These are phyloP conservation scores for Cryptococcus jaspeensis DNA, from an alignment of 1,284 basidiomycete species.

Conservation along the genomic window DNA sequence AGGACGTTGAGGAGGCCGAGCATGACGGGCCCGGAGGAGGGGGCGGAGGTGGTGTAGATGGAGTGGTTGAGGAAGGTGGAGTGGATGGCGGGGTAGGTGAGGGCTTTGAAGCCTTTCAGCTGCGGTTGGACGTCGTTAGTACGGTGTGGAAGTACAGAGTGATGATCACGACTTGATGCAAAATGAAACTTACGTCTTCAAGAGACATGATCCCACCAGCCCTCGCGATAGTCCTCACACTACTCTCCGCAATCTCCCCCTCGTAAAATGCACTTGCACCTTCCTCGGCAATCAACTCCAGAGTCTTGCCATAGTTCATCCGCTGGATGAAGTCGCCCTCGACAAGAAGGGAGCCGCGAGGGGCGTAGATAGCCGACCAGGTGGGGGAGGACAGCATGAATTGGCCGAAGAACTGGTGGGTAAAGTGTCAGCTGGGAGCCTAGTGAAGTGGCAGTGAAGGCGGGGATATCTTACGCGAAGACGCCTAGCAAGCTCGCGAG, in stretches of 20 bases:
- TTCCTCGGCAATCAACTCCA: constrained; percentile 42
- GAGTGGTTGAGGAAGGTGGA: constrained; percentile 73
- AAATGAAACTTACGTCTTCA: constrained; percentile 37
- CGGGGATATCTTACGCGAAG: constrained; percentile 59
- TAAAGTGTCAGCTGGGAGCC: constrained; percentile 2
- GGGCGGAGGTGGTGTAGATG: constrained; percentile 79
- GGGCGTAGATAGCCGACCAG: constrained; percentile 78
- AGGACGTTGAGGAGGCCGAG: constrained; percentile 48
- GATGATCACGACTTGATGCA: not conserved
- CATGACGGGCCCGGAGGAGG: constrained; percentile 58
- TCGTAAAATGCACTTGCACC: constrained; percentile 48
- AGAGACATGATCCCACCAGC: constrained; percentile 46
- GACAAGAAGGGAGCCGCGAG: constrained; percentile 65
- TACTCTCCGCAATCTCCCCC: constrained; percentile 47
- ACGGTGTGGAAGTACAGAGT: not conserved
- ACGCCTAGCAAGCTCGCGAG: constrained; percentile 68
- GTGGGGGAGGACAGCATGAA: constrained; percentile 74
- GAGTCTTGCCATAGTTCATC: constrained; percentile 55
- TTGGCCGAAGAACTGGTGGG: constrained; percentile 49
- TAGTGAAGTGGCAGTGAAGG: not conserved
- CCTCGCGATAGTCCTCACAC: constrained; percentile 34
- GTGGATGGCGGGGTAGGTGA: constrained; percentile 69
- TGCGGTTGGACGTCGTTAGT: constrained; percentile 5
- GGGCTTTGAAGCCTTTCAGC: constrained; percentile 60
- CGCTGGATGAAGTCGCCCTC: constrained; percentile 73